Base-by-base conservation (phyloP, 768 basidiomycete genomes). In the Russula dissimulans region DNA sequence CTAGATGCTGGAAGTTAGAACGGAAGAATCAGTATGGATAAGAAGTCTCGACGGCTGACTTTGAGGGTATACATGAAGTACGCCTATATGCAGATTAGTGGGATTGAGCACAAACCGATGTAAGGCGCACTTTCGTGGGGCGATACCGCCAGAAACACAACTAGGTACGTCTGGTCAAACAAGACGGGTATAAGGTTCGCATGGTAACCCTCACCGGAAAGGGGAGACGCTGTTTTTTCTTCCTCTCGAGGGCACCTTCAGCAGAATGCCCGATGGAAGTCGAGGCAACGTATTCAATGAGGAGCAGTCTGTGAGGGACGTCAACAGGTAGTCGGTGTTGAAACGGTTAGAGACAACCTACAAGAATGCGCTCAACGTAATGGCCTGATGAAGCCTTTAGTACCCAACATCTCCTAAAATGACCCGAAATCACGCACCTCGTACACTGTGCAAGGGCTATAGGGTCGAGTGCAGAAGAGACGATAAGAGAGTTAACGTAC, bases 31-130 rank as follows among this genome's bases (percentile, higher is more conserved):
- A 43, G 60, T 17, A 18, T 10, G 31, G n/a, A 11, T 34, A 18
- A 31, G 29, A 54, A 10, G 45, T 22, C 45, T 15, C 44, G 56
- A 43, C 34, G n/a, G 31, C 72, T 6, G 65, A 86, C 91, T 77
- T 91, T 91, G 69, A 91, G 72, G 10, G 89, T 85, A 68, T 91
- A 86, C 84, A 95, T 89, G 70, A 95, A 95, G 73, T 95, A 92
- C 2, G 86, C 77, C 83, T 89, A 66, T 2, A 45, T 62, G 4
- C 59, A 54, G 60, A 63, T 65, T 46, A 58, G 66, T 45, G 32
- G 44, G 15, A 29, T 3, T 53, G 56, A 36, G 29, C 4, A 36
- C 9, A 14, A 11, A 45, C 32, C 1, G 29, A 36, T 5, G 17
- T 38, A 34, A 45, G 15, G 48, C 36, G 32, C 57, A 82, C 86